These are phyloP conservation scores for Nothophaeocryptopus gaeumannii DNA, from an alignment of 2,329 filamentous ascomycete species.

Conservation along the genomic window DNA sequence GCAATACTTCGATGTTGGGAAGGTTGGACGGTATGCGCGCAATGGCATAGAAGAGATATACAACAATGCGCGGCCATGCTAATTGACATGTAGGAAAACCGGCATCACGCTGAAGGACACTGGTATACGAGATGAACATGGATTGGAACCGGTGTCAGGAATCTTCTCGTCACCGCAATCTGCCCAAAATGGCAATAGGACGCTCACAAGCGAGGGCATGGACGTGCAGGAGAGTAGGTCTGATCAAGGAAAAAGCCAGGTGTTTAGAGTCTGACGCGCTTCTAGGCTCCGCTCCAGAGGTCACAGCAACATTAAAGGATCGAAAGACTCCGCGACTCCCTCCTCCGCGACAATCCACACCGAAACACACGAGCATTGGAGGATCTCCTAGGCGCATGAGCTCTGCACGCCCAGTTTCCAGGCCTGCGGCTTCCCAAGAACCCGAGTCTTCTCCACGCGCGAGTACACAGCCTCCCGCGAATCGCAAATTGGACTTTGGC, in stretches of 20 bases:
- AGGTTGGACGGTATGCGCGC: constrained; percentile 32
- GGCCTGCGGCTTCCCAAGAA: constrained; percentile 14
- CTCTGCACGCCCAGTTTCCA: constrained; percentile 50
- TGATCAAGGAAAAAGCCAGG: neutral
- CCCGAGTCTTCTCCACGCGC: constrained; percentile 13
- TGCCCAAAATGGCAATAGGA: constrained; percentile 33
- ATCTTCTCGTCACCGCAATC: constrained; percentile 80
- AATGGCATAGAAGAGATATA: neutral
- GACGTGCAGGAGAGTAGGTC: constrained; percentile 61
- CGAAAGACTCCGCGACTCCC: constrained; percentile 47
- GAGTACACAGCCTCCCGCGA: constrained; percentile 27
- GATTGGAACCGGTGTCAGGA: constrained; percentile 80
- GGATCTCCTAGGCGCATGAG: constrained; percentile 61
- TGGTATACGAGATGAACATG: constrained; percentile 82
- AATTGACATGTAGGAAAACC: constrained; percentile 66
- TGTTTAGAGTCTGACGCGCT: constrained; percentile 13
- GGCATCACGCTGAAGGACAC: constrained; percentile 76
- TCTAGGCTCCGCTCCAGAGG: constrained; percentile 51
- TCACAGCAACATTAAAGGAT: constrained; percentile 42
- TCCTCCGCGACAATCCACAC: constrained; percentile 55
- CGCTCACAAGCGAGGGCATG: constrained; percentile 41
- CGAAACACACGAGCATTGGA: constrained; percentile 59
- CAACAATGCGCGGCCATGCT: constrained; percentile 5
- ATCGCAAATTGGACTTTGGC: constrained; percentile 34
- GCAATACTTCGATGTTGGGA: constrained; percentile 37